Conservation (phyloP, 495 filamentous ascomycete genomes). For the Talaromyces thailandensis region DNA sequence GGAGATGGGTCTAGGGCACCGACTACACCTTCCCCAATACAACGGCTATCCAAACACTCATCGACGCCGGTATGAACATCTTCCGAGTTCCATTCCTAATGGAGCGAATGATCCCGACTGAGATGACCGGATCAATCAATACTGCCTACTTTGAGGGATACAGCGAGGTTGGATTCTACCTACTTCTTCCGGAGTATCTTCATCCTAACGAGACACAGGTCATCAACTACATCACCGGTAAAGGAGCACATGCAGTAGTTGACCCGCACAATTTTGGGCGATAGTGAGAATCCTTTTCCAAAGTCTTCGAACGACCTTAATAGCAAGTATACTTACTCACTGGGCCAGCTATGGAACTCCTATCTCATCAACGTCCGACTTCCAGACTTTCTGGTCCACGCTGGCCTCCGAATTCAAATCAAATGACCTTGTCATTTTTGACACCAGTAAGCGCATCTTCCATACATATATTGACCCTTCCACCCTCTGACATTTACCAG, state of each 20-base stretch:
- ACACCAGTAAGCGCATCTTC: no score
- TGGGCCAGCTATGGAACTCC: no score
- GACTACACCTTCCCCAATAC: conserved; percentile 9
- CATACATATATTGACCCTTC: background rate
- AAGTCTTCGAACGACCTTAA: no score
- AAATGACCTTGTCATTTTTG: no score
- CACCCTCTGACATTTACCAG: conserved; percentile 30
- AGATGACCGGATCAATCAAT: conserved; percentile 22
- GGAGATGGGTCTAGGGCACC: background rate
- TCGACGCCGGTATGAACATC: conserved; percentile 57
- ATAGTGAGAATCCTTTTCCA: conserved; percentile 17
- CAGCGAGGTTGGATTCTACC: no score
- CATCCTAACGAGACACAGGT: conserved; percentile 13
- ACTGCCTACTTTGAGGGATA: conserved; percentile 23
- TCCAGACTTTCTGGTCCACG: conserved; percentile 54
- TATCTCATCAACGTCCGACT: conserved; percentile 22
- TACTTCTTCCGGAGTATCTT: no score
- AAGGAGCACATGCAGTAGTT: conserved; percentile 55
- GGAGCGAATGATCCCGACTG: conserved; percentile 56
- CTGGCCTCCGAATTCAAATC: conserved; percentile 28
- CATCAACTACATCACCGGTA: conserved; percentile 51
- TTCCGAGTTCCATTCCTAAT: conserved; percentile 65
- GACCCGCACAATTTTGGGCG: conserved; percentile 66
- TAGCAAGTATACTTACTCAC: no score
- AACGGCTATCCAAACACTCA: conserved; percentile 32